These are phyloP conservation scores for Moringa oleifera DNA, from an alignment of 345 rosid species.

Conservation along the genomic window DNA sequence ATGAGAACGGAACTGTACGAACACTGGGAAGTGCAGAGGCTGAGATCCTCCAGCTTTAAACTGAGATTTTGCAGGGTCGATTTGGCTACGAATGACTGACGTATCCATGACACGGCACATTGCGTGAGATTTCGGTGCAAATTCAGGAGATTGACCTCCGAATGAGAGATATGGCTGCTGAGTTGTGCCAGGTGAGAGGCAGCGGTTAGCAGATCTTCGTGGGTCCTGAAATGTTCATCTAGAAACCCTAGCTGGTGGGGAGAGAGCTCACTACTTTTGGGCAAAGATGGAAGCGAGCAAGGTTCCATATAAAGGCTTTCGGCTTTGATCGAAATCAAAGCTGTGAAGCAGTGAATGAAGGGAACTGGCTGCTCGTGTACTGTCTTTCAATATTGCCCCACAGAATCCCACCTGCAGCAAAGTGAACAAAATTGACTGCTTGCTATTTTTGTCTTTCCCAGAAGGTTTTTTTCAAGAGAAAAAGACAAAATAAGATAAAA, in stretches of 20 bases:
- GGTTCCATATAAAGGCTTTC: not conserved
- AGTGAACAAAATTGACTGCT: no score
- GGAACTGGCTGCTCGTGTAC: no score
- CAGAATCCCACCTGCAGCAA: no score
- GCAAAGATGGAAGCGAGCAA: conserved; percentile 27
- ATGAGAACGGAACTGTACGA: not conserved
- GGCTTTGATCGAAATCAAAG: no score
- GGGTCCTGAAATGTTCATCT: conserved; percentile 38
- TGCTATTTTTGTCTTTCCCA: no score
- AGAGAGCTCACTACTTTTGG: conserved; percentile 26
- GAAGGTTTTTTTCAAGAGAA: no score
- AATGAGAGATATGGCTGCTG: conserved; percentile 24
- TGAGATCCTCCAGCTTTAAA: conserved; percentile 33
- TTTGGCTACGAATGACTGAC: conserved; percentile 45
- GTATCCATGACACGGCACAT: conserved; percentile 65
- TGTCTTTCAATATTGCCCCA: no score
- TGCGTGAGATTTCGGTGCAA: conserved; percentile 39
- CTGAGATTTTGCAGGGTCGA: conserved; percentile 30
- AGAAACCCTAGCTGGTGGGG: conserved; percentile 25
- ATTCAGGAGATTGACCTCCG: conserved; percentile 28
- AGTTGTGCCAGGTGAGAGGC: conserved; percentile 35
- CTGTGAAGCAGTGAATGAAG: no score
- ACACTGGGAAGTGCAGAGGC: conserved; percentile 32
- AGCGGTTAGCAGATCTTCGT: conserved; percentile 32
- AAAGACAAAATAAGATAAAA: no score